Conservation (phyloP, 345 rosid genomes). For the Raphanus raphanistrum region DNA sequence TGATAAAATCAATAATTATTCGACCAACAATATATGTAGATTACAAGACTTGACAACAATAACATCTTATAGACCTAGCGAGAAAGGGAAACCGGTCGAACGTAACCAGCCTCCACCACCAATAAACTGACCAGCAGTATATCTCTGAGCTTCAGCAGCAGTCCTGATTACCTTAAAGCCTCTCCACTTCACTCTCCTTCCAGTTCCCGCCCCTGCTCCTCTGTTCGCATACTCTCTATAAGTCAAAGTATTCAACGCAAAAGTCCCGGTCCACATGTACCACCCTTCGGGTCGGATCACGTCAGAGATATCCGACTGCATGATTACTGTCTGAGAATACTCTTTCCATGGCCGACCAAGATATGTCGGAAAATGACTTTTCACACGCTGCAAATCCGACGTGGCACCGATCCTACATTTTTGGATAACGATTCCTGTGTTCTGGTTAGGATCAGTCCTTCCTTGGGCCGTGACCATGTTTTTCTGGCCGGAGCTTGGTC, state of each 20-base stretch:
- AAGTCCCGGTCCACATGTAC: conserved; percentile 72
- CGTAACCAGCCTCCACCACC: conserved; percentile 69
- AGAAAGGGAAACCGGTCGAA: conserved; percentile 74
- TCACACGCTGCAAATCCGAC: conserved; percentile 55
- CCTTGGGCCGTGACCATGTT: conserved; percentile 98
- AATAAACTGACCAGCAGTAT: conserved; percentile 55
- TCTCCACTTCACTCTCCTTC: conserved; percentile 66
- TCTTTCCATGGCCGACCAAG: conserved; percentile 94
- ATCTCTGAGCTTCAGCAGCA: conserved; percentile 59
- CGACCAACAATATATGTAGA: background rate
- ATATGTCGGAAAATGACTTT: conserved; percentile 63
- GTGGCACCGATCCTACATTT: conserved; percentile 81
- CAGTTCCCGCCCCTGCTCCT: conserved; percentile 75
- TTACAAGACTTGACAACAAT: conserved; percentile 2
- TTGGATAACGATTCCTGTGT: conserved; percentile 91
- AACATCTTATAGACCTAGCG: conserved; percentile 51
- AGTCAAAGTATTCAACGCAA: conserved; percentile 63
- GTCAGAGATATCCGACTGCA: conserved; percentile 66
- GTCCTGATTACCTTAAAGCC: conserved; percentile 63
- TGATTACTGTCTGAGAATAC: conserved; percentile 78
- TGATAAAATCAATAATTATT: background rate
- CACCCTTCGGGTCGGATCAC: conserved; percentile 74
- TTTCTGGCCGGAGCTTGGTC: conserved; percentile 77
- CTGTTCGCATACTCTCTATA: conserved; percentile 72
- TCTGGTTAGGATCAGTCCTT: conserved; percentile 77